Conservation (phyloP, 202 grass and related monocot species). For the Eragrostis tef region DNA sequence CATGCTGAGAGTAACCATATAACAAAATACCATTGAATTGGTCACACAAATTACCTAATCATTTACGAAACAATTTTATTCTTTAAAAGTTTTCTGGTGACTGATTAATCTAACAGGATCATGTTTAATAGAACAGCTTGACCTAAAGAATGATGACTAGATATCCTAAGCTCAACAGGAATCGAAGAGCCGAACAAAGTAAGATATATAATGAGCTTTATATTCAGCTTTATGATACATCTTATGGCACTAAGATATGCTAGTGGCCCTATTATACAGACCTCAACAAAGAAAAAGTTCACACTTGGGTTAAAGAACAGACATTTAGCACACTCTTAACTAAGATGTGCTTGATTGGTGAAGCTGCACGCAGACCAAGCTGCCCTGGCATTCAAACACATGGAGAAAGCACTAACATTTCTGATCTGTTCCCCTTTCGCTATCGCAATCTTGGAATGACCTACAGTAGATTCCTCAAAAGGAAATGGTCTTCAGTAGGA, state of each 20-base stretch:
- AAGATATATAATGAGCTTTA: too few species aligned
- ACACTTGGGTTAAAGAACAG: constrained; percentile 17
- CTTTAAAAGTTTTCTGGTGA: constrained; percentile 9
- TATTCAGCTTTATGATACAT: neutral
- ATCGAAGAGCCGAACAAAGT: neutral
- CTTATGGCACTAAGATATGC: constrained; percentile 5
- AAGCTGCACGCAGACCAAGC: constrained; percentile 19
- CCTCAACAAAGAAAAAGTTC: neutral
- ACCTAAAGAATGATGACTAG: neutral
- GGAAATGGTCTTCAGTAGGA: neutral
- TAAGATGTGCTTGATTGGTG: constrained; percentile 6
- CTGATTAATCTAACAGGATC: constrained; percentile 9
- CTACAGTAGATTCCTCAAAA: too few species aligned
- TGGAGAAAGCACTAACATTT: constrained; percentile 4
- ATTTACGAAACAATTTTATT: neutral
- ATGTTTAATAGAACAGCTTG: neutral
- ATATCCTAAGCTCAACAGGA: constrained; percentile 7
- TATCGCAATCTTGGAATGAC: neutral
- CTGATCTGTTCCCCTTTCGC: constrained; percentile 14
- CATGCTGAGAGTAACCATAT: neutral
- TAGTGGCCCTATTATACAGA: neutral
- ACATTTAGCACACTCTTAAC: neutral
- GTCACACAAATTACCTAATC: constrained; percentile 4
- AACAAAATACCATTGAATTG: neutral
- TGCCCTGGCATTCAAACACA: constrained; percentile 36